Percentiles rank a stretch among this genome's conserved stretches.
phyloP scores from a whole-genome alignment of 257 asterid species.

The Nicotiana tomentosiformis region DNA sequence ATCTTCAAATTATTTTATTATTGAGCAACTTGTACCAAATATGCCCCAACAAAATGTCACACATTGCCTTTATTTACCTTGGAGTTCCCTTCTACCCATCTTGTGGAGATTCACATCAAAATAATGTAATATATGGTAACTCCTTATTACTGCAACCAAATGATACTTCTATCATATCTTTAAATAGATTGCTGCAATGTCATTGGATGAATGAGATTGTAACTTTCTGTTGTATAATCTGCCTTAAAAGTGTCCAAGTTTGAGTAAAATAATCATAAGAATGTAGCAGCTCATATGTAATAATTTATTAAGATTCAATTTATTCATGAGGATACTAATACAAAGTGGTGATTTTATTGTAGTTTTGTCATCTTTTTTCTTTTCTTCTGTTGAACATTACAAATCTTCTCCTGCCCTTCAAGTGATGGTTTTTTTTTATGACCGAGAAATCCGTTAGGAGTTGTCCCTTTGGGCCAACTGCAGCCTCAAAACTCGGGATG shows the following conservation, averaged over 20 bases:
- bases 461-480: too few species aligned
- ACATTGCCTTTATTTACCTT: background rate
- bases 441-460: too few species aligned
- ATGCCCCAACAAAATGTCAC: background rate
- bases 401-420: too few species aligned
- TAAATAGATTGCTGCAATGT: background rate
- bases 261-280: background rate
- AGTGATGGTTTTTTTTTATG: too few species aligned
- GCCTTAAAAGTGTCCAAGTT: background rate
- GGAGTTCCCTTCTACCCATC: background rate
- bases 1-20: background rate
- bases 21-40: background rate
- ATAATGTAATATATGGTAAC: background rate
- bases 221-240: slow-evolving; percentile 2
- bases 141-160: background rate
- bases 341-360: background rate
- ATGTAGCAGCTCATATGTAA: background rate
- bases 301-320: background rate
- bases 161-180: background rate
- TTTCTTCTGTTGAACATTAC: too few species aligned
- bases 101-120: background rate
- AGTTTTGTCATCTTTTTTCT: too few species aligned
- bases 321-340: background rate
- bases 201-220: background rate
- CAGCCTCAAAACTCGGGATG: too few species aligned